These are phyloP conservation scores for Leptosphaerulina australis DNA, from an alignment of 2,329 filamentous ascomycete genomes.

Conservation along the genomic window DNA sequence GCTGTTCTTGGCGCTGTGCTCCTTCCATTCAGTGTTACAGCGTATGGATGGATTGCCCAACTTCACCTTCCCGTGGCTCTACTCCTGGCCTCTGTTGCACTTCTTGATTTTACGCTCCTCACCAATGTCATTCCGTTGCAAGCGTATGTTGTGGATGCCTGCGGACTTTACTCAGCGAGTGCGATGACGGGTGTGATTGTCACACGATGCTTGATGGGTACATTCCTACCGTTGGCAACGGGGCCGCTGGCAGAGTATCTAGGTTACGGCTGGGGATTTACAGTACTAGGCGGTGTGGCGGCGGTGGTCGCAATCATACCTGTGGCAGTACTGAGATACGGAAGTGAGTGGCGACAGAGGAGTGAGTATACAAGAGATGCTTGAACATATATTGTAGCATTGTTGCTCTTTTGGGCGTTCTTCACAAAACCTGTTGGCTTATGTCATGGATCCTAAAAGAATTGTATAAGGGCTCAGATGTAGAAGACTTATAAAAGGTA, in stretches of 20 bases:
- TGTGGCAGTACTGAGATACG: slow-evolving; percentile 58
- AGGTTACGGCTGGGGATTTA: slow-evolving; percentile 61
- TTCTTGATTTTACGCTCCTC: slow-evolving; percentile 56
- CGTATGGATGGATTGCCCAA: slow-evolving; percentile 61
- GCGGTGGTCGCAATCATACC: slow-evolving; percentile 59
- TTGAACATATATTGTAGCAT: no score
- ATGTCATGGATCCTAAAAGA: no score
- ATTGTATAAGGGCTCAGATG: no score
- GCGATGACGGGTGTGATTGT: slow-evolving; percentile 65
- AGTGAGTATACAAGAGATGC: slow-evolving; percentile 56
- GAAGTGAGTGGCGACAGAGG: slow-evolving; percentile 58
- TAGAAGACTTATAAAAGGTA: no score
- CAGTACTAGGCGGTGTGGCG: slow-evolving; percentile 52
- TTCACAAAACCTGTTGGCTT: no score
- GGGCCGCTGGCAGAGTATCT: slow-evolving; percentile 56
- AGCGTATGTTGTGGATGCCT: slow-evolving; percentile 64
- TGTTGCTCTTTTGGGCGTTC: no score
- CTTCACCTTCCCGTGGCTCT: slow-evolving; percentile 51
- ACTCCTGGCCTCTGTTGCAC: slow-evolving; percentile 53
- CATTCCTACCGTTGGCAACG: slow-evolving; percentile 61
- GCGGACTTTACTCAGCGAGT: slow-evolving; percentile 62
- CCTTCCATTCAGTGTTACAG: slow-evolving; percentile 54
- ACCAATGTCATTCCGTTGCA: slow-evolving; percentile 59
- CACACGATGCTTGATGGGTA: slow-evolving; percentile 61
- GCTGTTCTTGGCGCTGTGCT: slow-evolving; percentile 55